Base-by-base conservation (phyloP, 208 protist genomes). In the Leishmania aethiopica region DNA sequence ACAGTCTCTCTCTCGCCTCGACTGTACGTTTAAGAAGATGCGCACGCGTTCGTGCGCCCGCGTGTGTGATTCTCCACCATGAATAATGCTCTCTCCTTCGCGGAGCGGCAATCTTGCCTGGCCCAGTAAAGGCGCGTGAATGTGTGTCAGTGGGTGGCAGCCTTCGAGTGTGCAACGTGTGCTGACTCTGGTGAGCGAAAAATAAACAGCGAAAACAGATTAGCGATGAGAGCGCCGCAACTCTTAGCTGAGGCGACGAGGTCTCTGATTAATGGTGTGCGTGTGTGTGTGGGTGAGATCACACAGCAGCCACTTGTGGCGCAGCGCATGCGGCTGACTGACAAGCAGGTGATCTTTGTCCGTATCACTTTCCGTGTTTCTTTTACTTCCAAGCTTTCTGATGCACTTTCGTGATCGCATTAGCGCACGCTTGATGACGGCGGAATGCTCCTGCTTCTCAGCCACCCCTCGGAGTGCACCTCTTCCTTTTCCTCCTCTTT, bases 11-110 rank as follows among this genome's bases (percentile, higher is more conserved):
- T 55, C 28, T n/a, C 51, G 19, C 22, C 40, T 55, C 11, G 17
- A 51, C 70, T 47, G 28, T 74, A 53, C 70, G 70, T 4, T 74
- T 74, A 53, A 74, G 51, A 74, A 28, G 47, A 37, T 13, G 67
- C 2, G 28, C 70, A 47, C 22, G 35, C 40, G 40, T 25, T 28
- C 32, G 32, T 13, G 15, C 19, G 37, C 10, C 6, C n/a, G 45
- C 47, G 22, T 53, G 42, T 55, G 28, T 51, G 13, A n/a, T 11
- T 53, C 70, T 55, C 70, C n/a, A 11, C 28, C 40, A 22, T 45
- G 70, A 51, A 74, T 55, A 74, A 55, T 74, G 42, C 40, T n/a
- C 17, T 7, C 35, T 70, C 22, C 22, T 72, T 49, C 22, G 22
- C 15, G 8, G 22, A 47, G 67, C 37, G 3, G 67, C 67, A 47